These are phyloP conservation scores for Leptodontidium sp. DNA, from an alignment of 2,329 filamentous ascomycete genomes.

Conservation along the genomic window DNA sequence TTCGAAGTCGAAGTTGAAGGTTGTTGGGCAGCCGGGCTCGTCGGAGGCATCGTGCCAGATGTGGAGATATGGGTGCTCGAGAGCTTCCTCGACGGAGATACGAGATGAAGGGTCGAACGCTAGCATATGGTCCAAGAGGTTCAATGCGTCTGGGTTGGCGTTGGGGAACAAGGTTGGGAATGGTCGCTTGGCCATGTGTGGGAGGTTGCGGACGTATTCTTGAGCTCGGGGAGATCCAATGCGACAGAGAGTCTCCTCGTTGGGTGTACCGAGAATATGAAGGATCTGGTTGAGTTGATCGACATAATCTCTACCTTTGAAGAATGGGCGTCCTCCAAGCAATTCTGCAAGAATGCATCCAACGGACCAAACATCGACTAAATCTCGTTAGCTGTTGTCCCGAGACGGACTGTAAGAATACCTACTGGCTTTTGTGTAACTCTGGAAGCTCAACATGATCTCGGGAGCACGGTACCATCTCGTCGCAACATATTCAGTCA, in stretches of 20 bases:
- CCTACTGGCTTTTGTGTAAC: constrained; percentile 99
- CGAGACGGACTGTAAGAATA: constrained; percentile 46
- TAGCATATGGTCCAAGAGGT: constrained; percentile 95
- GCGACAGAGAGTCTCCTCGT: constrained; percentile 90
- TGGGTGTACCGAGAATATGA: constrained; percentile 95
- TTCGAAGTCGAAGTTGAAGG: constrained; percentile 98
- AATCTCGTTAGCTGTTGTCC: constrained; percentile 28
- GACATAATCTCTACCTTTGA: constrained; percentile 99
- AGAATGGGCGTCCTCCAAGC: constrained; percentile 94
- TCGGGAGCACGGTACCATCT: constrained; percentile 98
- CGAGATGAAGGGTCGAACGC: constrained; percentile 94
- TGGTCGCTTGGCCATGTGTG: constrained; percentile 91
- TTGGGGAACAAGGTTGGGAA: constrained; percentile 91
- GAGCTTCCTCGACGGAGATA: constrained; percentile 92
- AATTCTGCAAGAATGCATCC: constrained; percentile 97
- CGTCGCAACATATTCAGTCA: constrained; percentile 99
- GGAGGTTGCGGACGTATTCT: constrained; percentile 97
- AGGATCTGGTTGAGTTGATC: constrained; percentile 99
- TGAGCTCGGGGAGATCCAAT: constrained; percentile 96
- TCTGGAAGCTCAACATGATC: constrained; percentile 99
- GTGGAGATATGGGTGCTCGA: constrained; percentile 94
- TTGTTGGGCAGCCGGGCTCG: constrained; percentile 90
- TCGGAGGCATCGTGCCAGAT: constrained; percentile 98
- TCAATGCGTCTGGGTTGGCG: constrained; percentile 94
- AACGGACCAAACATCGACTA: constrained; percentile 99